These are phyloP conservation scores for Jaminaea rosea DNA, from an alignment of 1,284 basidiomycete species.

Conservation along the genomic window DNA sequence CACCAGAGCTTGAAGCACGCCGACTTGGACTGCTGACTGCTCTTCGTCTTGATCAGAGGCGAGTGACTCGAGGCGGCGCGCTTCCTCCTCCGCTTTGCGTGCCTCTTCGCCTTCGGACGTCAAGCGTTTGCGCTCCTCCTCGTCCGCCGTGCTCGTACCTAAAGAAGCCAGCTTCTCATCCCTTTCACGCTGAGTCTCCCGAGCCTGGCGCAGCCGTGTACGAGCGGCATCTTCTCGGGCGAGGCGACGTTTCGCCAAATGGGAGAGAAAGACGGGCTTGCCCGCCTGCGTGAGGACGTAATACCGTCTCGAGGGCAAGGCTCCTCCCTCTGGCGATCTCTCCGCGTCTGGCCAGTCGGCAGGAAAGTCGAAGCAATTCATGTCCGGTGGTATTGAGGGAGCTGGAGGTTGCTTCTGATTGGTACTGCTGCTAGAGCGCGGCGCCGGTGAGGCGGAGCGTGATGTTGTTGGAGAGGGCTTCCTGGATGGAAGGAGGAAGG, in stretches of 20 bases:
- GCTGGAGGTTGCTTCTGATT: too few relatives aligned
- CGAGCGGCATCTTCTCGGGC: slow-evolving; percentile 1
- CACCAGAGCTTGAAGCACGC: slow-evolving; percentile 87
- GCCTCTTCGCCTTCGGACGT: background rate
- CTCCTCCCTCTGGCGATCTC: background rate
- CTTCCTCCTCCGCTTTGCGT: slow-evolving; percentile 1
- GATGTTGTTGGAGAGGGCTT: slow-evolving; percentile 47
- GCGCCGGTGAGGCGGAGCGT: slow-evolving; percentile 78
- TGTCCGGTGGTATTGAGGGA: too few relatives aligned
- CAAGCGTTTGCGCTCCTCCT: too few relatives aligned
- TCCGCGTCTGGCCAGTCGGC: background rate
- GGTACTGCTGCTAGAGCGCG: slow-evolving; percentile 65
- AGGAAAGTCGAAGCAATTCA: background rate
- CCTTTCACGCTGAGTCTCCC: background rate
- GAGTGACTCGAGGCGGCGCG: background rate
- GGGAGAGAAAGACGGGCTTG: slow-evolving; percentile 34
- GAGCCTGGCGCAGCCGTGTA: background rate
- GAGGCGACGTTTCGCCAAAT: slow-evolving; percentile 10
- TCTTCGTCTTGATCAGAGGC: slow-evolving; percentile 44
- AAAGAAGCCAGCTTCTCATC: too few relatives aligned
- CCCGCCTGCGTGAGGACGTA: slow-evolving; percentile 33
- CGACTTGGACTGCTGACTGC: slow-evolving; percentile 69
- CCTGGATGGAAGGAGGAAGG: too few relatives aligned
- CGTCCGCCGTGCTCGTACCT: background rate
- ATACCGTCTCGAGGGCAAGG: slow-evolving; percentile 22